These are phyloP conservation scores for Didymella keratinophila DNA, from an alignment of 2,329 filamentous ascomycete species.

Conservation along the genomic window DNA sequence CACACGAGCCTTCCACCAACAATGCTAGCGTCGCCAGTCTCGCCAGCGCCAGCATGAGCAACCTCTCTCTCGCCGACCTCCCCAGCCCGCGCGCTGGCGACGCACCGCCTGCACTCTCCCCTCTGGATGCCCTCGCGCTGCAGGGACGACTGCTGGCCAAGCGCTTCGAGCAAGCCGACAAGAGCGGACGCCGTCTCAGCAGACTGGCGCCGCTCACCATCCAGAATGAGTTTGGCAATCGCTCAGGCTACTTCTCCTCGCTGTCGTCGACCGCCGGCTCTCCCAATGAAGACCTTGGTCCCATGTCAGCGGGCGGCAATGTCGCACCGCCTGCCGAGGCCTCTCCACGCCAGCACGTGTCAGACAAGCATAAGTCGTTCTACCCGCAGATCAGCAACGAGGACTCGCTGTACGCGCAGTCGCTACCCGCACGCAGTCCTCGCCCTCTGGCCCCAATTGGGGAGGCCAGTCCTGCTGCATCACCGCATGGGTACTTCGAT, in stretches of 20 bases:
- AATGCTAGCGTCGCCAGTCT: slow-evolving; percentile 25
- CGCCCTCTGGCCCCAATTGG: slow-evolving; percentile 47
- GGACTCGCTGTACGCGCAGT: slow-evolving; percentile 36
- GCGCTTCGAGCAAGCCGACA: slow-evolving; percentile 79
- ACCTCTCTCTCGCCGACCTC: slow-evolving; percentile 49
- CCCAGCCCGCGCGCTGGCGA: slow-evolving; percentile 61
- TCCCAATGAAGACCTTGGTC: slow-evolving; percentile 57
- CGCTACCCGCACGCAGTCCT: slow-evolving; percentile 41
- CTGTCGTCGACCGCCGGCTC: slow-evolving; percentile 66
- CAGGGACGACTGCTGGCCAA: slow-evolving; percentile 88
- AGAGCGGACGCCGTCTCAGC: slow-evolving; percentile 80
- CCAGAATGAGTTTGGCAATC: slow-evolving; percentile 78
- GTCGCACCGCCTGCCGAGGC: slow-evolving; percentile 33
- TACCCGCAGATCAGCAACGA: slow-evolving; percentile 48
- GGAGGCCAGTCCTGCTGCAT: slow-evolving; percentile 37
- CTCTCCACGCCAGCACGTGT: slow-evolving; percentile 40
- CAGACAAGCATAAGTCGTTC: slow-evolving; percentile 47
- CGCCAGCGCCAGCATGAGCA: slow-evolving; percentile 44
- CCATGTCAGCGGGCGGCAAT: slow-evolving; percentile 22
- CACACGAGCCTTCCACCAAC: slow-evolving; percentile 41
- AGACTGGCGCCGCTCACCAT: slow-evolving; percentile 83
- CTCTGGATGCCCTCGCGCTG: slow-evolving; percentile 91
- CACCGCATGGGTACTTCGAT: slow-evolving; percentile 54
- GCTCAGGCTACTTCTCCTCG: slow-evolving; percentile 83
- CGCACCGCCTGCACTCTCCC: slow-evolving; percentile 87